A percentile compares a stretch with the other conserved stretches of the same genome.
Conservation (phyloP, 768 basidiomycete species). For the Phaffia australis region DNA sequence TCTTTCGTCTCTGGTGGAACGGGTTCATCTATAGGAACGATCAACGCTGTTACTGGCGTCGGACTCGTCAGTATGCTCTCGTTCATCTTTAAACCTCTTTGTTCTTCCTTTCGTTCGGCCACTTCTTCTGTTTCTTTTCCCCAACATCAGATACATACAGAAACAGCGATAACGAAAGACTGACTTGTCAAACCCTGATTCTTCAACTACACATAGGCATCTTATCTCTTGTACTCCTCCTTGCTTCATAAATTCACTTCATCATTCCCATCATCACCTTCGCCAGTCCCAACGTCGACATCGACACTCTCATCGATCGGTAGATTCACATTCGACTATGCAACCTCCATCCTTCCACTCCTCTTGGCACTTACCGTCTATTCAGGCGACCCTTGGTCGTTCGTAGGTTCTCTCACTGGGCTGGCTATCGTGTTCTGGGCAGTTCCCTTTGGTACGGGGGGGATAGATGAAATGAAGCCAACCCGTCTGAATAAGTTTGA, state of each 20-base stretch:
- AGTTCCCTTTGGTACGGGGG: slow-evolving; percentile 43
- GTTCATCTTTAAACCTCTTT: not conserved
- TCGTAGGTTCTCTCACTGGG: slow-evolving; percentile 47
- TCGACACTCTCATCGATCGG: slow-evolving; percentile 23
- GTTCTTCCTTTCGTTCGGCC: not conserved
- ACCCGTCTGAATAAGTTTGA: not conserved
- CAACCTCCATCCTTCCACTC: slow-evolving; percentile 62
- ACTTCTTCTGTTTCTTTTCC: slow-evolving; percentile 6
- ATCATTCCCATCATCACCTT: slow-evolving; percentile 28
- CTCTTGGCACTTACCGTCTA: slow-evolving; percentile 69
- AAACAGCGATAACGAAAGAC: too few relatives aligned
- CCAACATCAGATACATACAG: too few relatives aligned
- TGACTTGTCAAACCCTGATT: not conserved
- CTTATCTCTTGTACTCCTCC: slow-evolving; percentile 59
- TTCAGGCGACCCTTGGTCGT: slow-evolving; percentile 48
- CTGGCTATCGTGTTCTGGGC: slow-evolving; percentile 43
- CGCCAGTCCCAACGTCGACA: not conserved
- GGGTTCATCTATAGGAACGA: slow-evolving; percentile 57
- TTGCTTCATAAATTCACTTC: slow-evolving; percentile 42
- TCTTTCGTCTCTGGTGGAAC: slow-evolving; percentile 64
- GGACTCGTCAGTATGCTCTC: slow-evolving; percentile 47
- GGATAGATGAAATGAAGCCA: slow-evolving; percentile 30
- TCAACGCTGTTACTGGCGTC: slow-evolving; percentile 58
- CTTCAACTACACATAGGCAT: slow-evolving; percentile 44
- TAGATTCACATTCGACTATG: slow-evolving; percentile 44